Base-by-base conservation (phyloP, 2,329 filamentous ascomycete species). In the Ilyonectria sp. region DNA sequence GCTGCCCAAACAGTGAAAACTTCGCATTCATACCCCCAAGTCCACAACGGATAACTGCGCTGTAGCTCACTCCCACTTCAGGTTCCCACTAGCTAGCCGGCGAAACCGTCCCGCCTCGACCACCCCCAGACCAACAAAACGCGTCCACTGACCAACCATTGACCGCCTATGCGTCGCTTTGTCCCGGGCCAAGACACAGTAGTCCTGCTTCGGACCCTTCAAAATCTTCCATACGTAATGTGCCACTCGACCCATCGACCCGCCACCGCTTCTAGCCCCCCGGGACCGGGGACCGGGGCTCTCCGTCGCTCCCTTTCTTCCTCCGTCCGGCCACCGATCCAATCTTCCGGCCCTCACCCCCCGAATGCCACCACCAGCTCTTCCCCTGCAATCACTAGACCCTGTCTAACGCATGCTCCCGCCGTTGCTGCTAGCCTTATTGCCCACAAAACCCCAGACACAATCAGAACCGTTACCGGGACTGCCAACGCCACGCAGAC, bases 401-500 rank as follows among this genome's bases (percentile, higher is more conserved):
- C 73, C 33, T 67, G 54, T 43, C 52, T 46, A 49, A 71, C 64
- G 37, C 68, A 74, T 29, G 65, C 69, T 47, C 72, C 58, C 40
- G 71, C 52, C 40, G 73, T 52, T 9, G 68, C 63, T 44, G 67
- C 58, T 29, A 78, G 55, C 60, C 73, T 75, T 68, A 79, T 70
- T 57, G 65, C 69, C 76, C 77, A 78, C 33, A 77, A 58, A 23
- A 77, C 44, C 15, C 67, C 49, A 44, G 74, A 53, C 60, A 74
- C 66, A 10, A 70, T 68, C 2, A 77, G 23, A 47, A 80, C 63
- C 21, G 70, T 69, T 40, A 70, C 71, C 10, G 79, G 79, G 6
- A 73, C 44, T 35, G 79, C 72, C 54, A 80, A 62, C 35, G 73
- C 63, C 23, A 79, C 61, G 26, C 74, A 65, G 15, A 73, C 56